Conservation (phyloP, 2,329 filamentous ascomycete species). For the Neoarthrinium moseri region DNA sequence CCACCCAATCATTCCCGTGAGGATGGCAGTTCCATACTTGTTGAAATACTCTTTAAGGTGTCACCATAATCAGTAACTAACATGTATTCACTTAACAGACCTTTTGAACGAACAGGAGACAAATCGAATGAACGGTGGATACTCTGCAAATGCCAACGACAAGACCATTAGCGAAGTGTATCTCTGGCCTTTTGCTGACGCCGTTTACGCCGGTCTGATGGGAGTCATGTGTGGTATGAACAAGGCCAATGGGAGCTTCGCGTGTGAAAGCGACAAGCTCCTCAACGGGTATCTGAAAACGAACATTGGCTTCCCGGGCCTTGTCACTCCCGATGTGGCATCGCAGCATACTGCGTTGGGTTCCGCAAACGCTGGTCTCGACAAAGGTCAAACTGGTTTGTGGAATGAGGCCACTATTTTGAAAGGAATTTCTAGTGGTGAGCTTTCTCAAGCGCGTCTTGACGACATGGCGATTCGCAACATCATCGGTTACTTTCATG, state of each 20-base stretch:
- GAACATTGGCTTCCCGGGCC: conserved; percentile 24
- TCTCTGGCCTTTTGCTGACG: conserved; percentile 21
- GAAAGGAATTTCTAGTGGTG: conserved; percentile 11
- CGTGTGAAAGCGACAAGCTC: conserved; percentile 23
- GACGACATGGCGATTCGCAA: conserved; percentile 16
- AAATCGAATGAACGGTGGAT: conserved; percentile 8
- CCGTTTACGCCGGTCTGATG: conserved; percentile 15
- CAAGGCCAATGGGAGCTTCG: conserved; percentile 18
- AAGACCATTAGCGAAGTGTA: conserved; percentile 24
- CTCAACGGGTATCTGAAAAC: conserved; percentile 22
- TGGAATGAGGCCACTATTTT: conserved; percentile 6
- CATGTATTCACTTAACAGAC: too few relatives aligned
- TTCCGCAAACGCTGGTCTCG: conserved; percentile 23
- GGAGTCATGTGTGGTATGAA: conserved; percentile 25
- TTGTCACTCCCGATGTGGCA: conserved; percentile 19
- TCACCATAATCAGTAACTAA: too few relatives aligned
- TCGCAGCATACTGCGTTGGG: conserved; percentile 19
- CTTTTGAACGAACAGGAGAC: conserved; percentile 15
- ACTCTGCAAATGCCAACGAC: conserved; percentile 18
- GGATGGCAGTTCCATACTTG: conserved; percentile 3
- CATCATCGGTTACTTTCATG: conserved; percentile 15
- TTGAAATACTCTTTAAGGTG: too few relatives aligned
- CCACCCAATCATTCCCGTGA: neutral
- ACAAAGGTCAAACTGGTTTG: neutral
- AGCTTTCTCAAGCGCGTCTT: conserved; percentile 14